Percentiles rank a stretch among this genome's conserved stretches.
phyloP scores from a whole-genome alignment of 1,139 yeast genomes.

The Suhomyces ambrosiae region DNA sequence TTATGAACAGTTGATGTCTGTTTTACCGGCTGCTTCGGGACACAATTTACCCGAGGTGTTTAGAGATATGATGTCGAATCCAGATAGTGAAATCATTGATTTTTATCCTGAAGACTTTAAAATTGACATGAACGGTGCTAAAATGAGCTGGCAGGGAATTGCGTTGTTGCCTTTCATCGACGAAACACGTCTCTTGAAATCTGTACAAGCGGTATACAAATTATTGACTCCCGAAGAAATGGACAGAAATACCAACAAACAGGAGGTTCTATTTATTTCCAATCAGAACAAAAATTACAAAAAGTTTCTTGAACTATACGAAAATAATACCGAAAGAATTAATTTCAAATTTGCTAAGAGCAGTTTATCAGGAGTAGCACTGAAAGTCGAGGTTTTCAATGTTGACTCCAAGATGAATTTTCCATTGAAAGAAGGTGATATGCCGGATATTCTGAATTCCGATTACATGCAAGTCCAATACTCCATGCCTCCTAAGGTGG shows the following conservation, averaged over 20 bases:
- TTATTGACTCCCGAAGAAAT: slow-evolving; percentile 68
- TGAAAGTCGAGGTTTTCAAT: slow-evolving; percentile 45
- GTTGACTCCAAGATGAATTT: slow-evolving; percentile 51
- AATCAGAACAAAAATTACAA: slow-evolving; percentile 53
- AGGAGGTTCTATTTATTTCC: slow-evolving; percentile 64
- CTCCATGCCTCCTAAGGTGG: slow-evolving; percentile 52
- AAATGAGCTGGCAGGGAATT: slow-evolving; percentile 94
- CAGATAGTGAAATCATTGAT: slow-evolving; percentile 82
- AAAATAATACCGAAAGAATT: slow-evolving; percentile 28
- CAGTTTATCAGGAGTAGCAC: slow-evolving; percentile 70
- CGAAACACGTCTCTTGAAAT: slow-evolving; percentile 66
- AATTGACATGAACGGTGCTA: slow-evolving; percentile 94
- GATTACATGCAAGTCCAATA: slow-evolving; percentile 61
- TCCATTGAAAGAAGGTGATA: slow-evolving; percentile 62
- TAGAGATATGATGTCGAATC: slow-evolving; percentile 78
- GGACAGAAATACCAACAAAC: slow-evolving; percentile 66
- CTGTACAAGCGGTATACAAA: slow-evolving; percentile 67
- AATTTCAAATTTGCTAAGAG: slow-evolving; percentile 50
- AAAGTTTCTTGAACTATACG: slow-evolving; percentile 37
- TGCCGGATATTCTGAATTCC: slow-evolving; percentile 58
- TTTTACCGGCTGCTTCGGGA: slow-evolving; percentile 95
- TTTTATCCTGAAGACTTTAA: slow-evolving; percentile 88
- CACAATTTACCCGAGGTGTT: slow-evolving; percentile 85
- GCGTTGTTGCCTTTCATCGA: slow-evolving; percentile 90
- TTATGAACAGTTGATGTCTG: slow-evolving; percentile 96